Percentiles rank a stretch among this genome's conserved stretches.
phyloP scores from a whole-genome alignment of 2,329 filamentous ascomycete species.

The Monilinia vaccinii-corymbosi region DNA sequence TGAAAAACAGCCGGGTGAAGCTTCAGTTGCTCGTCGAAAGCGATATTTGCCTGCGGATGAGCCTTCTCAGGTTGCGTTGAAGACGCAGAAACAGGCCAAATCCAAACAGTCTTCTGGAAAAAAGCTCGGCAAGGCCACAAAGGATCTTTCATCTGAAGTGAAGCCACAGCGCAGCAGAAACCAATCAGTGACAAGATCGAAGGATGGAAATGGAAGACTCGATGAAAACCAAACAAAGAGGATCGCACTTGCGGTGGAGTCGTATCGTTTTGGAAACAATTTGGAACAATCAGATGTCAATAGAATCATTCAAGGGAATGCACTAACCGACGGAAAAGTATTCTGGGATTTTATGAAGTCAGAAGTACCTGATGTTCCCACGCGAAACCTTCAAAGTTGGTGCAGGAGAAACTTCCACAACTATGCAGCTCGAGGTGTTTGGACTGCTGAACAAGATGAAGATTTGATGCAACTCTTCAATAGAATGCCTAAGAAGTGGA shows the following conservation, averaged over 20 bases:
- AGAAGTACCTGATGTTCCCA: slow-evolving; percentile 41
- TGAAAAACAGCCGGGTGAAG: background rate
- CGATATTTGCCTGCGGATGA: slow-evolving; percentile 10
- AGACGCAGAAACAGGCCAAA: background rate
- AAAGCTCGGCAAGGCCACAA: background rate
- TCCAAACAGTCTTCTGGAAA: background rate
- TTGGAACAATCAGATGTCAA: slow-evolving; percentile 41
- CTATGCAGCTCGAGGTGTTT: slow-evolving; percentile 49
- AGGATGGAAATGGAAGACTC: background rate
- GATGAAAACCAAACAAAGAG: background rate
- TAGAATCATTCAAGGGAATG: slow-evolving; percentile 32
- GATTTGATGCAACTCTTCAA: slow-evolving; percentile 40
- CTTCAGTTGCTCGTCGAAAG: slow-evolving; percentile 2
- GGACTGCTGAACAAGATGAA: slow-evolving; percentile 50
- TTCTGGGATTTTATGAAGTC: slow-evolving; percentile 44
- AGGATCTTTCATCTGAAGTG: background rate
- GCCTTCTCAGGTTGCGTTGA: background rate
- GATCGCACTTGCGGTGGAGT: slow-evolving; percentile 29
- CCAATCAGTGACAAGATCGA: background rate
- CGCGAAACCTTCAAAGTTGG: slow-evolving; percentile 45
- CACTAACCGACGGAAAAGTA: slow-evolving; percentile 28
- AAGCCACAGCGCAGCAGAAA: background rate
- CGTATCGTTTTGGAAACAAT: slow-evolving; percentile 36
- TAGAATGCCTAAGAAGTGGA: slow-evolving; percentile 46
- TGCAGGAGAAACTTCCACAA: slow-evolving; percentile 58